Percentiles rank a stretch among this genome's conserved stretches.
Evolutionary conservation across 495 filamentous ascomycete species (phyloP).

Genomic region (Tuber borchii): DNA sequence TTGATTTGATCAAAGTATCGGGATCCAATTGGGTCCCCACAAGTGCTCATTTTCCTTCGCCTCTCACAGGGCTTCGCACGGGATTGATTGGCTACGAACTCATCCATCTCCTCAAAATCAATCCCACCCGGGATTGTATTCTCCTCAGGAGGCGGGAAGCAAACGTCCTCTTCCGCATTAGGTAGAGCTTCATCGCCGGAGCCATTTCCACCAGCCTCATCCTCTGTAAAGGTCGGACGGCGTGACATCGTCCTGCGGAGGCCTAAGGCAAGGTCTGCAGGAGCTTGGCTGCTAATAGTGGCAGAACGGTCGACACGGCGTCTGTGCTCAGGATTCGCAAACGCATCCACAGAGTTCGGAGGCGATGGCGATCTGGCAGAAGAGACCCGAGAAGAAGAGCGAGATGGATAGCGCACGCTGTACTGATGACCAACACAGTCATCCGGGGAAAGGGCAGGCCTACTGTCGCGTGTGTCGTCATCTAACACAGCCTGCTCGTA

Average conservation of each 20-base stretch:
- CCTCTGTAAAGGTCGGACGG: conserved; percentile 47
- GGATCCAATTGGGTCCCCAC: conserved; percentile 26
- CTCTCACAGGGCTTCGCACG: conserved; percentile 54
- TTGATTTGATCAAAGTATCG: conserved; percentile 27
- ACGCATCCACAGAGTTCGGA: conserved; percentile 95
- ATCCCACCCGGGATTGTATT: conserved; percentile 33
- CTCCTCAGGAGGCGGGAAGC: conserved; percentile 59
- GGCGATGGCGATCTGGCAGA: conserved; percentile 63
- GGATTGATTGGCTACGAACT: conserved; percentile 51
- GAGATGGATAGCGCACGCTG: conserved; percentile 47
- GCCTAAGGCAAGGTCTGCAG: conserved; percentile 50
- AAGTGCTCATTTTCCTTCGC: conserved; percentile 65
- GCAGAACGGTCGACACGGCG: conserved; percentile 53
- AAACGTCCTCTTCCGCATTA: conserved; percentile 77
- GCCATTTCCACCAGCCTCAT: conserved; percentile 31
- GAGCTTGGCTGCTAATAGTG: conserved; percentile 35
- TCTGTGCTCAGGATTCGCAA: conserved; percentile 64
- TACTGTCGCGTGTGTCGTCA: conserved; percentile 57
- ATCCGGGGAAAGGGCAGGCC: conserved; percentile 47
- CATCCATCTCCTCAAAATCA: conserved; percentile 43
- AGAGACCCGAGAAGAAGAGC: conserved; percentile 48
- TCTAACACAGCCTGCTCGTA: conserved; percentile 82
- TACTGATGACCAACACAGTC: conserved; percentile 39
- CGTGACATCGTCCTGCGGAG: conserved; percentile 44
- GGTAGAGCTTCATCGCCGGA: conserved; percentile 25